Evolutionary conservation across 2,329 filamentous ascomycete species (phyloP).

Genomic region (Fusarium sp.): DNA sequence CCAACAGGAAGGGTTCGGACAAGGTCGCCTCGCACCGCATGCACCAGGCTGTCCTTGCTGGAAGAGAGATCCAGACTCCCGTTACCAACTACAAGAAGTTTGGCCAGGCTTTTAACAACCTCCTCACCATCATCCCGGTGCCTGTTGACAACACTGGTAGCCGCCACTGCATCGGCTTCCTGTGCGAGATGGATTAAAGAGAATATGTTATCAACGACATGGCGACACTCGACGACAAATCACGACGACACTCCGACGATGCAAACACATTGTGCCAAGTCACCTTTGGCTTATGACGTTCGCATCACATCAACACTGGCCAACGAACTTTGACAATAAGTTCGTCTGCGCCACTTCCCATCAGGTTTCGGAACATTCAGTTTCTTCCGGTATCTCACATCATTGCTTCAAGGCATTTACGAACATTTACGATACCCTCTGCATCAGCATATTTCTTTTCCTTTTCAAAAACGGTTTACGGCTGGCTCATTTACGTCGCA

Average conservation of each 20-base stretch:
- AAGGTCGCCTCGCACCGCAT: constrained; percentile 70
- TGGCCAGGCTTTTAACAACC: constrained; percentile 82
- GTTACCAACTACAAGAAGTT: constrained; percentile 86
- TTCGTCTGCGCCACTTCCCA: background rate
- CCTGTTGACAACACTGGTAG: constrained; percentile 73
- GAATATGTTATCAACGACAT: background rate
- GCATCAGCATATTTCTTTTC: constrained; percentile 14
- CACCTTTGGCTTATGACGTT: background rate
- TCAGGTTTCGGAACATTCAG: background rate
- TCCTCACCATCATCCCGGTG: constrained; percentile 88
- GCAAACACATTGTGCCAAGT: background rate
- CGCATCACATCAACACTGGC: background rate
- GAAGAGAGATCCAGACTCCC: constrained; percentile 61
- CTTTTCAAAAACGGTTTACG: constrained; percentile 1
- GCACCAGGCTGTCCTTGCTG: constrained; percentile 59
- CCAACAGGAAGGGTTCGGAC: constrained; percentile 34
- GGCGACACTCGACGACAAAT: background rate
- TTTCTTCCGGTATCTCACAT: constrained; percentile 18
- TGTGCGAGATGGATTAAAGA: constrained; percentile 71
- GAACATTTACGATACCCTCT: constrained; percentile 40
- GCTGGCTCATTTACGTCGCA: constrained; percentile 1
- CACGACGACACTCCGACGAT: background rate
- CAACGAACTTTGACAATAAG: background rate
- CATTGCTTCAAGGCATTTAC: constrained; percentile 36
- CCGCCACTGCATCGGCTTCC: constrained; percentile 84